These are phyloP conservation scores for Kockiozyma suomiensis DNA, from an alignment of 805 yeast species.

Conservation along the genomic window DNA sequence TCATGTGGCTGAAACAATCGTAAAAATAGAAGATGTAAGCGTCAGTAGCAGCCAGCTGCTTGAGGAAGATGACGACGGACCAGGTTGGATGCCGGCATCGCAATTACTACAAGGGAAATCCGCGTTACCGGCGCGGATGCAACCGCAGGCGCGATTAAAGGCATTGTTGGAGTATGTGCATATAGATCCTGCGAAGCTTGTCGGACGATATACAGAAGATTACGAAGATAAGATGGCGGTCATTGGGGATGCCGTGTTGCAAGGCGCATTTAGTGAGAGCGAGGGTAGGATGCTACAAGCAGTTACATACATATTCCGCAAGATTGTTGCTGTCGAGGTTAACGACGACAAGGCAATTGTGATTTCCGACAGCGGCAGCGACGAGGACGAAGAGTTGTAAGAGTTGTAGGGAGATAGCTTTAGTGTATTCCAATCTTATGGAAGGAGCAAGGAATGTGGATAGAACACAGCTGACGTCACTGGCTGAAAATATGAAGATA, in stretches of 20 bases:
- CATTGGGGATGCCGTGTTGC: slow-evolving; percentile 19
- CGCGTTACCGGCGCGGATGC: slow-evolving; percentile 37
- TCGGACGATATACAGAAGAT: slow-evolving; percentile 2
- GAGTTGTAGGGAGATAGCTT: too few relatives aligned
- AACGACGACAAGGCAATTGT: slow-evolving; percentile 4
- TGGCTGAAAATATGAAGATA: background rate
- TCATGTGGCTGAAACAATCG: slow-evolving; percentile 16
- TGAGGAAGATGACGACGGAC: slow-evolving; percentile 28
- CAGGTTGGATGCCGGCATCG: slow-evolving; percentile 62
- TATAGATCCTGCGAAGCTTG: slow-evolving; percentile 51
- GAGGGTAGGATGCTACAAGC: background rate
- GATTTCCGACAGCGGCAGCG: background rate
- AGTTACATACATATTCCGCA: slow-evolving; percentile 20
- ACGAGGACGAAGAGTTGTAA: background rate
- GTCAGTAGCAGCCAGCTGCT: too few relatives aligned
- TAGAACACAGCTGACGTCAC: background rate
- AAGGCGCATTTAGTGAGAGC: slow-evolving; percentile 3
- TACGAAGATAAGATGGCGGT: slow-evolving; percentile 4
- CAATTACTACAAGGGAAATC: slow-evolving; percentile 41
- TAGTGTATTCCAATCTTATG: too few relatives aligned
- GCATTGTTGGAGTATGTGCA: slow-evolving; percentile 68
- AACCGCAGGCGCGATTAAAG: slow-evolving; percentile 52
- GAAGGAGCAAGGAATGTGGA: background rate
- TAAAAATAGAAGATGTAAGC: slow-evolving; percentile 35
- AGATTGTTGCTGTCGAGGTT: background rate